phyloP scores from a whole-genome alignment of 2,329 filamentous ascomycete species.

The Fusarium sp. region DNA sequence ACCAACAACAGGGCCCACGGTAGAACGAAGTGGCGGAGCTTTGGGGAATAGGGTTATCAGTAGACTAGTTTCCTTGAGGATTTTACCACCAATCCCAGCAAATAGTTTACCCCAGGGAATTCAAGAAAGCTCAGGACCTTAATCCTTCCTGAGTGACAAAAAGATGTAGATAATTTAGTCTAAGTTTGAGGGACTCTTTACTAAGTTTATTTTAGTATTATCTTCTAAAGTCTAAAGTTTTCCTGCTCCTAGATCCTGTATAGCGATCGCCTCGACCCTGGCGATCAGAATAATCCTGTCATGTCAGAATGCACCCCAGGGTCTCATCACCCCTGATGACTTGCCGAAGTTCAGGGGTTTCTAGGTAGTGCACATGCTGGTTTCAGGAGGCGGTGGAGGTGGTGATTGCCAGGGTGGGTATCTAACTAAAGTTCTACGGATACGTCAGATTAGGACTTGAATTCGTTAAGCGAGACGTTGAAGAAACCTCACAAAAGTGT shows the following conservation, averaged over 20 bases:
- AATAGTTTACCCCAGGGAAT: background rate
- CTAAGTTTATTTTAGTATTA: background rate
- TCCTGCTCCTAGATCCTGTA: background rate
- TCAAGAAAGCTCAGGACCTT: background rate
- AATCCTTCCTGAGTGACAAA: background rate
- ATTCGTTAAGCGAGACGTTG: background rate
- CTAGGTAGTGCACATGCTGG: background rate
- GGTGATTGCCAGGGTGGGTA: constrained; percentile 19
- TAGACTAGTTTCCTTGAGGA: background rate
- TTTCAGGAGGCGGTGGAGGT: constrained; percentile 34
- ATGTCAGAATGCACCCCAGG: background rate
- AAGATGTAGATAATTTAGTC: background rate
- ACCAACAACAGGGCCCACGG: background rate
- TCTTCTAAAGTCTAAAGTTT: background rate
- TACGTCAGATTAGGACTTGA: background rate
- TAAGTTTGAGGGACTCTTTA: background rate
- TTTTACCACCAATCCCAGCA: background rate
- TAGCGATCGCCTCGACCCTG: background rate
- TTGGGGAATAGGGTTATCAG: background rate
- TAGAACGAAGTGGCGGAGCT: background rate
- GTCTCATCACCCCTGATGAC: constrained; percentile 9
- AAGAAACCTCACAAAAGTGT: background rate
- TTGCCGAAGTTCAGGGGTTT: constrained; percentile 9
- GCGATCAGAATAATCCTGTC: background rate
- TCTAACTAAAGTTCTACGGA: background rate